Conservation (phyloP, 2,329 filamentous ascomycete genomes). For the Phoma sp. region DNA sequence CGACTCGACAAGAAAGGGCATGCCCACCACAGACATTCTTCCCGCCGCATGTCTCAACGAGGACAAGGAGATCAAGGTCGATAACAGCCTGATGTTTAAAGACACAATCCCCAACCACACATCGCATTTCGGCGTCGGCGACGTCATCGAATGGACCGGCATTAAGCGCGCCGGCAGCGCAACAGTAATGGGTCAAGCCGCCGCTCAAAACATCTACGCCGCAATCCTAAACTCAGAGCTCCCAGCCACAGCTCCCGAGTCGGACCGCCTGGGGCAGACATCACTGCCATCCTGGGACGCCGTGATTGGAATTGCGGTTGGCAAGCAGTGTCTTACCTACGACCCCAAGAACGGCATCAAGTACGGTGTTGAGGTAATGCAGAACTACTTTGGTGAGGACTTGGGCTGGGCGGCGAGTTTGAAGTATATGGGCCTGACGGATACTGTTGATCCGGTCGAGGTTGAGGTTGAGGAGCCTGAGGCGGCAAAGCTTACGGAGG, state of each 20-base stretch:
- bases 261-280: constrained; percentile 24
- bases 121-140: constrained; percentile 72
- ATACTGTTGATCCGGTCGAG: constrained; percentile 38
- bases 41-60: constrained; percentile 64
- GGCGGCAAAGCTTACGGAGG: constrained; percentile 33
- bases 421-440: constrained; percentile 43
- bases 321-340: constrained; percentile 71
- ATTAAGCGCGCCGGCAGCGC: constrained; percentile 81
- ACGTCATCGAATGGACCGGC: constrained; percentile 73
- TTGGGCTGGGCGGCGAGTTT: constrained; percentile 58
- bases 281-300: constrained; percentile 49
- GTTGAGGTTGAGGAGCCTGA: constrained; percentile 22
- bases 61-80: constrained; percentile 70
- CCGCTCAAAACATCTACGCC: constrained; percentile 63
- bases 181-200: constrained; percentile 74
- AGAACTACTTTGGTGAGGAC: constrained; percentile 71
- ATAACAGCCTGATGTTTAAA: constrained; percentile 62
- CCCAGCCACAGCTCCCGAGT: constrained; percentile 10
- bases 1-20: constrained; percentile 70
- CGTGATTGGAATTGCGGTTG: constrained; percentile 74
- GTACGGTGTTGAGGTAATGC: constrained; percentile 67
- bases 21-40: constrained; percentile 69
- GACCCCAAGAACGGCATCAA: constrained; percentile 63
- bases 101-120: constrained; percentile 61
- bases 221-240: constrained; percentile 46